Percentiles rank a stretch among this genome's conserved stretches.
Evolutionary conservation across 1,139 yeast genomes (phyloP).

Genomic region (Candida sanyaensis): DNA sequence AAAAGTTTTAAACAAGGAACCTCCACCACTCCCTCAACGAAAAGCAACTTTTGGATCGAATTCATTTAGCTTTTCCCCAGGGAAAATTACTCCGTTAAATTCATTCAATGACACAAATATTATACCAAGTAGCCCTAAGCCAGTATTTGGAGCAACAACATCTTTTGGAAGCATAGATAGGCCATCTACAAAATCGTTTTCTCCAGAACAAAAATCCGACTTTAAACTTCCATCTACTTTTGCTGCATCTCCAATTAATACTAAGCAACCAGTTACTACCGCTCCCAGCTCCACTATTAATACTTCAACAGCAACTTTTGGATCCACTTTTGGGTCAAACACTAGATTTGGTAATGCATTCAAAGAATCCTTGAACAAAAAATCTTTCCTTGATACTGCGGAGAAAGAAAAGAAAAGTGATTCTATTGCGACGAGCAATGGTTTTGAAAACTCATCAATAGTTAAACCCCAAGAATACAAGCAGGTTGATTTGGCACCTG

Average conservation of each 20-base stretch:
- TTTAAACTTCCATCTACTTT: neutral
- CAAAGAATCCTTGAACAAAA: conserved; percentile 47
- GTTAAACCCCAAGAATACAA: conserved; percentile 39
- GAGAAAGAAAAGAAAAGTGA: conserved; percentile 13
- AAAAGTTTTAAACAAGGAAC: conserved; percentile 5
- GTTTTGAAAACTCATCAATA: conserved; percentile 16
- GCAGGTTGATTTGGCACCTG: conserved; percentile 53
- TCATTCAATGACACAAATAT: conserved; percentile 16
- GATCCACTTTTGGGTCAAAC: conserved; percentile 55
- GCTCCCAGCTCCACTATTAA: neutral
- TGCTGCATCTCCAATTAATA: neutral
- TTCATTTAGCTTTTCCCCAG: conserved; percentile 24
- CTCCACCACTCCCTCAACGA: conserved; percentile 20
- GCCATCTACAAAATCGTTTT: conserved; percentile 3
- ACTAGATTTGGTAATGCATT: conserved; percentile 63
- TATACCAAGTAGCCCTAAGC: conserved; percentile 19
- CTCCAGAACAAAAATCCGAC: neutral
- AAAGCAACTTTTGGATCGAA: conserved; percentile 35
- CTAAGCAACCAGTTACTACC: neutral
- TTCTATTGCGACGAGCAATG: conserved; percentile 15
- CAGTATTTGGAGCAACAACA: conserved; percentile 50
- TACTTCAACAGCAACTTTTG: conserved; percentile 4
- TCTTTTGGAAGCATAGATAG: conserved; percentile 50
- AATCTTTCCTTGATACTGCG: conserved; percentile 53
- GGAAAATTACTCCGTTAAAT: conserved; percentile 23